phyloP scores from a whole-genome alignment of 805 yeast species.

The Candida suzukii region DNA sequence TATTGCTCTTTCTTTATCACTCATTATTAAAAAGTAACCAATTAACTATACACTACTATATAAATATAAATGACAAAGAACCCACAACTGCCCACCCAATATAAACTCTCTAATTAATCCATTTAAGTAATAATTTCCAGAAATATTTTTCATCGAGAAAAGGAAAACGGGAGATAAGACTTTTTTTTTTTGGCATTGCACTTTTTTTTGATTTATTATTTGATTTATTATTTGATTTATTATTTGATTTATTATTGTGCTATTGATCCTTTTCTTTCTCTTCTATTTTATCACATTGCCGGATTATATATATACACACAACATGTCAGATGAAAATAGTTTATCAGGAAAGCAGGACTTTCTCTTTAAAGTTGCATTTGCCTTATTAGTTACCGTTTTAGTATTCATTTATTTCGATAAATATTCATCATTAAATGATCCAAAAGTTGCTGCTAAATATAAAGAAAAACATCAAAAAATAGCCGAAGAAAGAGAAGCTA shows the following conservation, averaged over 20 bases:
- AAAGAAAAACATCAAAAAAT: not conserved
- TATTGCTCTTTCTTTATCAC: not conserved
- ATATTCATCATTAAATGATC: not conserved
- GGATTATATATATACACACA: no score
- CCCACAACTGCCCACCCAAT: not conserved
- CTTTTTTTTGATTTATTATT: no score
- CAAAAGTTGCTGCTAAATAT: not conserved
- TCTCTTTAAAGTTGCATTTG: not conserved
- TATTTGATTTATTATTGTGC: no score
- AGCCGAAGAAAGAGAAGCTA: not conserved
- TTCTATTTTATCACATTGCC: no score
- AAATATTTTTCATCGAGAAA: no score
- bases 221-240: no score
- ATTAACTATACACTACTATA: not conserved
- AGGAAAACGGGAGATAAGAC: not conserved
- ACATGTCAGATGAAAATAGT: not conserved
- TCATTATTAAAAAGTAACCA: not conserved
- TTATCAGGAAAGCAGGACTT: not conserved
- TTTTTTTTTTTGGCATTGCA: not conserved
- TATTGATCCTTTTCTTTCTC: no score
- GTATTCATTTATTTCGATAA: not conserved
- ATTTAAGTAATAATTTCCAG: not conserved
- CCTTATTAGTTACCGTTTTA: not conserved
- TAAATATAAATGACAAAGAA: no score
- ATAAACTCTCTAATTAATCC: not conserved